Evolutionary conservation across 352 stramenopile genomes (phyloP).

Genomic region (Phytophthora hibernalis): DNA sequence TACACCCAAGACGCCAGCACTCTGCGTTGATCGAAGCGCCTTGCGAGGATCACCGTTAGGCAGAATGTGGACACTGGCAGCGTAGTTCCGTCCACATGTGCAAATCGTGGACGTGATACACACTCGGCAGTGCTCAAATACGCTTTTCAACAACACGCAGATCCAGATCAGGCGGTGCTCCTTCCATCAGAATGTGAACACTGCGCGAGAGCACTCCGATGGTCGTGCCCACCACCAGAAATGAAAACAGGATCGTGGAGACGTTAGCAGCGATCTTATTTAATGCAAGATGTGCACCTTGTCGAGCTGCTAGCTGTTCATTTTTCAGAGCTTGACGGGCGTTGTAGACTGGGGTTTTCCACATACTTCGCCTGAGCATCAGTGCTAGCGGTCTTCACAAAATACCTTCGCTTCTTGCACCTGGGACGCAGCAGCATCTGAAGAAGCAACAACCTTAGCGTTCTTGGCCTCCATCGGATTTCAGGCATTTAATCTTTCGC

Average conservation of each 20-base stretch:
- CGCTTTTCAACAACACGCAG: conserved; percentile 65
- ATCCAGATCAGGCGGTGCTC: conserved; percentile 78
- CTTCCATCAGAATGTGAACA: conserved; percentile 96
- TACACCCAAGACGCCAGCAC: conserved; percentile 63
- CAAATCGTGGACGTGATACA: conserved; percentile 97
- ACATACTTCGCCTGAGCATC: conserved; percentile 17
- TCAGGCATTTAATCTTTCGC: too few relatives aligned
- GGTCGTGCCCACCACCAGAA: conserved; percentile 95
- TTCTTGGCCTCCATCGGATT: conserved; percentile 16
- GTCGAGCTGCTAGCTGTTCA: conserved; percentile 17
- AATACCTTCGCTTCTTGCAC: conserved; percentile 12
- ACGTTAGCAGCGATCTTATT: conserved; percentile 31
- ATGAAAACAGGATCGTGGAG: conserved; percentile 95
- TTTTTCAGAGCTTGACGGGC: conserved; percentile 19
- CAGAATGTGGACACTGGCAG: conserved; percentile 92
- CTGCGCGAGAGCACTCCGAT: conserved; percentile 92
- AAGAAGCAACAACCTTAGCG: conserved; percentile 12
- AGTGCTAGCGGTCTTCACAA: conserved; percentile 5
- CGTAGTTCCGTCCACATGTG: conserved; percentile 96
- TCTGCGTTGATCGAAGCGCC: conserved; percentile 64
- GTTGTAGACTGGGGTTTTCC: conserved; percentile 16
- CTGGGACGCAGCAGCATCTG: conserved; percentile 6
- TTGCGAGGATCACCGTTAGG: conserved; percentile 60
- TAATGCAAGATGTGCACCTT: conserved; percentile 34
- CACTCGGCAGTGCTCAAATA: conserved; percentile 65